Conservation (phyloP, 352 stramenopile genomes). For the Phytophthora ohioensis region DNA sequence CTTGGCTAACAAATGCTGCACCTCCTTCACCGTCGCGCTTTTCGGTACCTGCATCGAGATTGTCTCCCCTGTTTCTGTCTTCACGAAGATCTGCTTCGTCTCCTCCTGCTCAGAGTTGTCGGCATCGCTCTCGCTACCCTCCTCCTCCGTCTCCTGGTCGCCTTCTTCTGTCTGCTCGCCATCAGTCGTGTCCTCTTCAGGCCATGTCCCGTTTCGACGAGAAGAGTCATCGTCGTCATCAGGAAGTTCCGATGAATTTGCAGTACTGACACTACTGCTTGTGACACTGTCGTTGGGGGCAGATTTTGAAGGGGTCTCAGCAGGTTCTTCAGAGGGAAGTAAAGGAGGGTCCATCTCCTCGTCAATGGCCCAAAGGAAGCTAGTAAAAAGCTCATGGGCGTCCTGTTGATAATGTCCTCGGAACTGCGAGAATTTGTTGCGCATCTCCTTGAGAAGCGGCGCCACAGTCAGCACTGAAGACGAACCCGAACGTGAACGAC, state of each 20-base stretch:
- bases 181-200: slow-evolving; percentile 37
- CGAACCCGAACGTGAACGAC: slow-evolving; percentile 31
- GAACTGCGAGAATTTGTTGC: slow-evolving; percentile 93
- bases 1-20: slow-evolving; percentile 66
- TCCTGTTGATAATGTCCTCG: slow-evolving; percentile 97
- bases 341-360: slow-evolving; percentile 69
- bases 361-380: slow-evolving; percentile 92
- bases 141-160: slow-evolving; percentile 34
- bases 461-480: slow-evolving; percentile 66
- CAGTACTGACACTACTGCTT: slow-evolving; percentile 35
- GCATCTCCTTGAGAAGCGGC: slow-evolving; percentile 71
- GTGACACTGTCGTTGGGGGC: slow-evolving; percentile 21
- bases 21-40: slow-evolving; percentile 54
- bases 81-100: slow-evolving; percentile 70
- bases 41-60: slow-evolving; percentile 65
- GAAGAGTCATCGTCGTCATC: slow-evolving; percentile 37
- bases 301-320: no score
- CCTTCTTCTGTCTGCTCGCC: slow-evolving; percentile 23
- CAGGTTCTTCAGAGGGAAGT: slow-evolving; percentile 10
- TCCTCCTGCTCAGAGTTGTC: slow-evolving; percentile 38
- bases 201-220: slow-evolving; percentile 25
- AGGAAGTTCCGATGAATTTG: slow-evolving; percentile 37
- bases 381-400: slow-evolving; percentile 95
- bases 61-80: slow-evolving; percentile 67
- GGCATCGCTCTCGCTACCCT: slow-evolving; percentile 36